Evolutionary conservation across 768 basidiomycete species (phyloP).

Genomic region (Dentipellis fragilis): DNA sequence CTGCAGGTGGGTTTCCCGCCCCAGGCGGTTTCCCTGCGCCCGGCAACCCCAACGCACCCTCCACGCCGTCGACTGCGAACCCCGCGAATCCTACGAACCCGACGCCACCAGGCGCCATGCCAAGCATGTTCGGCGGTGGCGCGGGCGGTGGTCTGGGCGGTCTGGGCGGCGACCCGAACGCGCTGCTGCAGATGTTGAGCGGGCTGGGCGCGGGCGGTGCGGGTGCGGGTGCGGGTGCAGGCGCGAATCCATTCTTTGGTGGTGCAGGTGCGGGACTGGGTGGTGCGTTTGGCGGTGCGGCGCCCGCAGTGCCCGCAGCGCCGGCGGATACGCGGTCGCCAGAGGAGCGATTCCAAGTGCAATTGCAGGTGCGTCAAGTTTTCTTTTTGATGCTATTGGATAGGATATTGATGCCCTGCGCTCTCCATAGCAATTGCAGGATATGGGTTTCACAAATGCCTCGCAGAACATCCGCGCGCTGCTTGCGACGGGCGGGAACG

Average conservation of each 20-base stretch:
- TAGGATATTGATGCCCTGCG: background rate
- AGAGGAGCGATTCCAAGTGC: conserved; percentile 88
- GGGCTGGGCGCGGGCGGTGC: conserved; percentile 8
- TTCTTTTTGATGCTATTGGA: background rate
- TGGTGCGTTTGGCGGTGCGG: conserved; percentile 12
- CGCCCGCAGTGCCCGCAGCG: conserved; percentile 33
- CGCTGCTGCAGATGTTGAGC: conserved; percentile 32
- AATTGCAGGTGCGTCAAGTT: conserved; percentile 50
- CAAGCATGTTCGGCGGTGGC: conserved; percentile 11
- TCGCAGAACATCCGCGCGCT: conserved; percentile 85
- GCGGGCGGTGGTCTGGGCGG: background rate
- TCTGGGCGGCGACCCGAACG: conserved; percentile 28
- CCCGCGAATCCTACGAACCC: conserved; percentile 11
- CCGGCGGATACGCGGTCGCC: conserved; percentile 58
- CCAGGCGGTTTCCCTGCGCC: conserved; percentile 47
- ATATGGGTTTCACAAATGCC: conserved; percentile 92
- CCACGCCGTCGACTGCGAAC: conserved; percentile 15
- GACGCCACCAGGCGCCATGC: conserved; percentile 17
- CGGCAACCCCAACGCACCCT: conserved; percentile 35
- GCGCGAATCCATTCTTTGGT: conserved; percentile 15
- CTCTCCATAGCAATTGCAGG: conserved; percentile 66
- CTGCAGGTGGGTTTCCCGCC: conserved; percentile 15
- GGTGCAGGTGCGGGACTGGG: conserved; percentile 13
- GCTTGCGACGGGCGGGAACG: conserved; percentile 86
- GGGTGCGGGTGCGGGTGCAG: conserved; percentile 19